phyloP scores from a whole-genome alignment of 2,329 filamentous ascomycete genomes.

The Knufia petricola region DNA sequence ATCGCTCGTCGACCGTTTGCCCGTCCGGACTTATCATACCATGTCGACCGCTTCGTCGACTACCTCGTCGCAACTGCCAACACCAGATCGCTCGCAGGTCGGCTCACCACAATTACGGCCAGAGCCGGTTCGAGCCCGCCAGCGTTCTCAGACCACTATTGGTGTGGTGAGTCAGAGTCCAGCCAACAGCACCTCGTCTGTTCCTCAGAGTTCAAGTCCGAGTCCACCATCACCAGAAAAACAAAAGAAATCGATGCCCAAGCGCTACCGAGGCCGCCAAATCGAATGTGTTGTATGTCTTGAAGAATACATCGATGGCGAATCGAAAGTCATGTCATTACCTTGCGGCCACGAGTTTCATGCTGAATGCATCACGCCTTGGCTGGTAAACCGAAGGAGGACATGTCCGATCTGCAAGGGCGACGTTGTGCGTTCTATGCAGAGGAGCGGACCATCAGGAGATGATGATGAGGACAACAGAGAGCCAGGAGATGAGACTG shows the following conservation, averaged over 20 bases:
- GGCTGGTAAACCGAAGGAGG: slow-evolving; percentile 85
- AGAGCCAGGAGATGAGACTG: slow-evolving; percentile 32
- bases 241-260: slow-evolving; percentile 25
- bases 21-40: slow-evolving; percentile 89
- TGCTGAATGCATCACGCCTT: slow-evolving; percentile 95
- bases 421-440: slow-evolving; percentile 67
- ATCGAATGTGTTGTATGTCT: slow-evolving; percentile 93
- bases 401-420: slow-evolving; percentile 99
- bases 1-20: slow-evolving; percentile 86
- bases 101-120: slow-evolving; percentile 65
- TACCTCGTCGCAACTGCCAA: slow-evolving; percentile 50
- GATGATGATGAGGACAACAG: slow-evolving; percentile 10
- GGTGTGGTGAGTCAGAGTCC: slow-evolving; percentile 22
- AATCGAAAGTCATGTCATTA: slow-evolving; percentile 91
- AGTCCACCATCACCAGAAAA: slow-evolving; percentile 24
- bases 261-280: slow-evolving; percentile 53
- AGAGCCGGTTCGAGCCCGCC: slow-evolving; percentile 5
- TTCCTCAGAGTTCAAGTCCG: slow-evolving; percentile 10
- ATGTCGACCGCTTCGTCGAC: slow-evolving; percentile 55
- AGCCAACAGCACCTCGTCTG: slow-evolving; percentile 12
- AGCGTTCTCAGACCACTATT: slow-evolving; percentile 30
- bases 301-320: slow-evolving; percentile 90
- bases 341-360: slow-evolving; percentile 98
- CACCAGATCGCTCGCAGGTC: slow-evolving; percentile 56
- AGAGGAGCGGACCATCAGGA: slow-evolving; percentile 30